These are phyloP conservation scores for Phyllosticta paracitricarpa DNA, from an alignment of 2,329 filamentous ascomycete species.

Conservation along the genomic window DNA sequence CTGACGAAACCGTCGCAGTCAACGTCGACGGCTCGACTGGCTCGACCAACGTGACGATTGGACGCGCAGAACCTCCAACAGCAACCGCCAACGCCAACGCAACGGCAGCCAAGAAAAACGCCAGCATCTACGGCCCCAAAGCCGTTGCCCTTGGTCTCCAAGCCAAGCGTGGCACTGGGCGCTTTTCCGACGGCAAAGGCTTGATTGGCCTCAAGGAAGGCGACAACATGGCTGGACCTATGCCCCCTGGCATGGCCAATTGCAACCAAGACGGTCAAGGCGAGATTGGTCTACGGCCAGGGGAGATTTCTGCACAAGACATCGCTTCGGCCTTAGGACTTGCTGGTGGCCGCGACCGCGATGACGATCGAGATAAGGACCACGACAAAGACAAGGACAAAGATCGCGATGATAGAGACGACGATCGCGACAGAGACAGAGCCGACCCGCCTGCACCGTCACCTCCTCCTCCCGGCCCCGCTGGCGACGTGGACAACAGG, in stretches of 20 bases:
- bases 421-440: background rate
- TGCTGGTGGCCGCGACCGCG: background rate
- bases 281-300: background rate
- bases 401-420: background rate
- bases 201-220: background rate
- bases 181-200: background rate
- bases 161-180: background rate
- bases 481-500: background rate
- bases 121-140: background rate
- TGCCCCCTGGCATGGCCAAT: background rate
- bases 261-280: background rate
- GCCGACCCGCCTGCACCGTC: background rate
- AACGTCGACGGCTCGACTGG: background rate
- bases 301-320: background rate
- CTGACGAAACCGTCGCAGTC: background rate
- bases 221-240: background rate
- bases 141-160: background rate
- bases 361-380: background rate
- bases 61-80: background rate
- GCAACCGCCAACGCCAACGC: background rate
- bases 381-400: no score
- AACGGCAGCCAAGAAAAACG: background rate
- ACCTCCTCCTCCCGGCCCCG: background rate
- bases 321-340: no score
- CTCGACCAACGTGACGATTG: background rate